These are phyloP conservation scores for Mycena kentingensis DNA, from an alignment of 768 basidiomycete species.

Conservation along the genomic window DNA sequence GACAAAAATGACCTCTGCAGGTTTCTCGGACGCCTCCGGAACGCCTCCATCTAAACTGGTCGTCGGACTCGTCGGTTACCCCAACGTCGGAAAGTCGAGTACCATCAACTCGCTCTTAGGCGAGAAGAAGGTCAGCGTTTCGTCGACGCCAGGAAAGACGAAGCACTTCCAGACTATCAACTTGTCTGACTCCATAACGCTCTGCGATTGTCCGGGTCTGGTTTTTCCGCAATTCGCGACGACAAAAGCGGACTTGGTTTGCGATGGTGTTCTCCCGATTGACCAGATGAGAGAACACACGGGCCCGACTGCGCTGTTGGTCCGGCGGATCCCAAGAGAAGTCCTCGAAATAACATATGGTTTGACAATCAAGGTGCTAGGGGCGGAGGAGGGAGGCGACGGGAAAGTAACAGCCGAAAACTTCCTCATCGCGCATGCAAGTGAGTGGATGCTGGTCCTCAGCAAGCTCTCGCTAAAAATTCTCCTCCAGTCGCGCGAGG, in stretches of 20 bases:
- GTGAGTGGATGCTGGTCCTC: conserved; percentile 58
- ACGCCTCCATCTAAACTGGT: conserved; percentile 64
- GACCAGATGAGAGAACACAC: conserved; percentile 95
- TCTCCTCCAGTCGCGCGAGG: conserved; percentile 78
- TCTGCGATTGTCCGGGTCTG: conserved; percentile 97
- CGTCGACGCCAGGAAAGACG: conserved; percentile 96
- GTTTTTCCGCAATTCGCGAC: conserved; percentile 99
- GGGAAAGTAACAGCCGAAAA: conserved; percentile 75
- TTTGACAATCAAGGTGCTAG: conserved; percentile 63
- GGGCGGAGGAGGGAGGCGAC: conserved; percentile 82
- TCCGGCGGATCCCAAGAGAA: conserved; percentile 73
- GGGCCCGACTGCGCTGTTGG: conserved; percentile 78
- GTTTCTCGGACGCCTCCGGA: conserved; percentile 54
- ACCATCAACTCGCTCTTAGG: conserved; percentile 96
- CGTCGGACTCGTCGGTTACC: conserved; percentile 95
- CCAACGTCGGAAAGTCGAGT: conserved; percentile 98
- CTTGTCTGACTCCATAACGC: conserved; percentile 80
- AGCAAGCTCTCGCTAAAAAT: conserved; percentile 5
- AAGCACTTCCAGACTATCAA: conserved; percentile 99
- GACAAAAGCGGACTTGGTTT: conserved; percentile 93
- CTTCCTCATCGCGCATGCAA: conserved; percentile 86
- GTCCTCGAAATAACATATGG: conserved; percentile 93
- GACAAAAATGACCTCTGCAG: not conserved
- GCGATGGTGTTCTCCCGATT: conserved; percentile 95
- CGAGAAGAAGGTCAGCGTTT: conserved; percentile 97